Conservation (phyloP, 2,329 filamentous ascomycete genomes). For the Paecilomyces formosus region DNA sequence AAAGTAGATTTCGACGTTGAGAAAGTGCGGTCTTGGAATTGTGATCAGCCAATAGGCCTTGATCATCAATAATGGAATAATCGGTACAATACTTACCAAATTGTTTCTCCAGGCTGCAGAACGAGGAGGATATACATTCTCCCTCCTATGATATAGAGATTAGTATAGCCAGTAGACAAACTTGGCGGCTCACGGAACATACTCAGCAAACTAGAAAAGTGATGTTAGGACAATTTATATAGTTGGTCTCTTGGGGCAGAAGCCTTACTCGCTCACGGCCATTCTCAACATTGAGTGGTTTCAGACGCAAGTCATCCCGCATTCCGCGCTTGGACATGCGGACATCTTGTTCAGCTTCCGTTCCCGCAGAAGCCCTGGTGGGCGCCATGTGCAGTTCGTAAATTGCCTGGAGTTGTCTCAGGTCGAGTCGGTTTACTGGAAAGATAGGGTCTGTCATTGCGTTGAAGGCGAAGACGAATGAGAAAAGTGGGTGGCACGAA, state of each 20-base stretch:
- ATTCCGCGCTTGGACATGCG: constrained; percentile 5
- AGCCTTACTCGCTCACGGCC: constrained; percentile 26
- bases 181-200: constrained; percentile 7
- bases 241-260: neutral
- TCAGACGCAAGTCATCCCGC: constrained; percentile 19
- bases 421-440: neutral
- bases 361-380: constrained; percentile 11
- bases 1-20: constrained; percentile 40
- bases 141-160: constrained; percentile 14
- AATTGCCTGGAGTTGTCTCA: neutral
- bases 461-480: neutral
- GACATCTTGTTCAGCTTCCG: constrained; percentile 12
- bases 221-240: neutral
- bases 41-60: neutral
- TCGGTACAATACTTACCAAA: constrained; percentile 22
- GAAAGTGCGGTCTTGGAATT: constrained; percentile 34
- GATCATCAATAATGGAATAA: neutral
- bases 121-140: constrained; percentile 20
- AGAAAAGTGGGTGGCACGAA: neutral
- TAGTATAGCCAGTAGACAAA: constrained; percentile 2
- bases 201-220: constrained; percentile 17
- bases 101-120: constrained; percentile 37
- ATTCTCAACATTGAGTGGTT: constrained; percentile 24
- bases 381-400: neutral
- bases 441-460: neutral